A percentile compares a stretch with the other conserved stretches of the same genome.
These are phyloP conservation scores for Castanea sativa DNA, from an alignment of 306 rosid species.

Conservation along the genomic window DNA sequence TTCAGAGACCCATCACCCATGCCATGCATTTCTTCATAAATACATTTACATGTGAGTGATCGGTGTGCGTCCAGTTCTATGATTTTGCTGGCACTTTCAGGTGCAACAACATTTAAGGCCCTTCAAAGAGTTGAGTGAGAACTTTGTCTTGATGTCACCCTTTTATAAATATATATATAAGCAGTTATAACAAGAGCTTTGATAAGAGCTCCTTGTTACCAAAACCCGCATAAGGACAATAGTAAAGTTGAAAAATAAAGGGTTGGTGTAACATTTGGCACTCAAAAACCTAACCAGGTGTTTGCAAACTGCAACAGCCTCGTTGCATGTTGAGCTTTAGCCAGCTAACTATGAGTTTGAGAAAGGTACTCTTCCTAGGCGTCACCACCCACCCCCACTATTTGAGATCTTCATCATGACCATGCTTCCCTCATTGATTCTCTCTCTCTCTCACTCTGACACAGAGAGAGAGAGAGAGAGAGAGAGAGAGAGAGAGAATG, in stretches of 20 bases:
- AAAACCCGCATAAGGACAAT: constrained; percentile 18
- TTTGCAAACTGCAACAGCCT: not conserved
- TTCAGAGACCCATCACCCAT: not conserved
- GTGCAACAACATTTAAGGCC: not conserved
- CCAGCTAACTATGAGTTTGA: constrained; percentile 6
- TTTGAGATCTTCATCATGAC: no score
- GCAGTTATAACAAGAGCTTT: constrained; percentile 9
- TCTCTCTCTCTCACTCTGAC: not conserved
- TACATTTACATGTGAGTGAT: not conserved
- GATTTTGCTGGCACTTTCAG: not conserved
- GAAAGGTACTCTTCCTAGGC: constrained; percentile 6
- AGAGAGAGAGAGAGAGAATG: not conserved
- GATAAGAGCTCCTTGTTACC: constrained; percentile 17
- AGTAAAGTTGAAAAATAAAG: constrained; percentile 12
- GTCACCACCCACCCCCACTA: not conserved
- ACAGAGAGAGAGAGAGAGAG: not conserved
- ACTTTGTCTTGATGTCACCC: not conserved
- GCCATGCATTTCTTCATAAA: not conserved
- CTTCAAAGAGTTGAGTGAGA: not conserved
- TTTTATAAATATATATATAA: constrained; percentile 8
- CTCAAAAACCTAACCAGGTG: constrained; percentile 25
- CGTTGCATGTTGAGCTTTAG: constrained; percentile 20
- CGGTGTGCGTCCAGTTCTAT: not conserved
- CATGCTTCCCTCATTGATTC: no score
- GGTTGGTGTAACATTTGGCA: constrained; percentile 19